phyloP scores from a whole-genome alignment of 1,284 basidiomycete genomes.

The Leccinum fallax region DNA sequence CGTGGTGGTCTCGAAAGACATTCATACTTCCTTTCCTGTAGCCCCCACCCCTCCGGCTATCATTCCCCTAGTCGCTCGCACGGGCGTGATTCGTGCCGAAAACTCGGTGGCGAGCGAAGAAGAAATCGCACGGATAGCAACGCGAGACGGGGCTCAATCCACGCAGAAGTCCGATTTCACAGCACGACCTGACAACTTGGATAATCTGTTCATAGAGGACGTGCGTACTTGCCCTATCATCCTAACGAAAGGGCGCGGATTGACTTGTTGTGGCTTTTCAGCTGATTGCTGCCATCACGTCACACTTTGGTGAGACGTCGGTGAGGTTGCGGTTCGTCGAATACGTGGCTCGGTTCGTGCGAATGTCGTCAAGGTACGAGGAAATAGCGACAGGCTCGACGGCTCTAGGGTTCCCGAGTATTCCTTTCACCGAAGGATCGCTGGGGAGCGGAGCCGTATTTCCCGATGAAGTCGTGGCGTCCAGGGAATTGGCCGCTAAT shows the following conservation, averaged over 20 bases:
- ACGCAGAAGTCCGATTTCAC: constrained; percentile 51
- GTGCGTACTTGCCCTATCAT: constrained; percentile 49
- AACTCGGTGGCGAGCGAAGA: constrained; percentile 61
- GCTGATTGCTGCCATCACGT: constrained; percentile 70
- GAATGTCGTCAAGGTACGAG: constrained; percentile 78
- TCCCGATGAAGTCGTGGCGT: constrained; percentile 58
- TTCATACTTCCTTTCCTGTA: constrained; percentile 60
- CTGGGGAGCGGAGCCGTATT: constrained; percentile 75
- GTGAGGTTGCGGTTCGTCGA: constrained; percentile 82
- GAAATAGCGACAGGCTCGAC: constrained; percentile 70
- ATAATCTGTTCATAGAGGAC: constrained; percentile 91
- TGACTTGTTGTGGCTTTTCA: constrained; percentile 30
- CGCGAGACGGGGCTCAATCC: constrained; percentile 38
- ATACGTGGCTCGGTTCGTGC: constrained; percentile 74
- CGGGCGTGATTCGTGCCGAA: constrained; percentile 65
- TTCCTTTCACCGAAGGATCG: constrained; percentile 44
- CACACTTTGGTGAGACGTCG: constrained; percentile 77
- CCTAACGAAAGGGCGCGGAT: constrained; percentile 20
- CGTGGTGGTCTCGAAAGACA: constrained; percentile 86
- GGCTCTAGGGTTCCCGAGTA: constrained; percentile 61
- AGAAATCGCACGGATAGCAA: constrained; percentile 51
- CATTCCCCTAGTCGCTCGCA: constrained; percentile 50
- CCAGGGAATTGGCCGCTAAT: constrained; percentile 68
- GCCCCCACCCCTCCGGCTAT: constrained; percentile 43
- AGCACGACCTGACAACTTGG: constrained; percentile 66